Evolutionary conservation across 108 stramenopile genomes (phyloP).

Genomic region (Craspedostauros australis): DNA sequence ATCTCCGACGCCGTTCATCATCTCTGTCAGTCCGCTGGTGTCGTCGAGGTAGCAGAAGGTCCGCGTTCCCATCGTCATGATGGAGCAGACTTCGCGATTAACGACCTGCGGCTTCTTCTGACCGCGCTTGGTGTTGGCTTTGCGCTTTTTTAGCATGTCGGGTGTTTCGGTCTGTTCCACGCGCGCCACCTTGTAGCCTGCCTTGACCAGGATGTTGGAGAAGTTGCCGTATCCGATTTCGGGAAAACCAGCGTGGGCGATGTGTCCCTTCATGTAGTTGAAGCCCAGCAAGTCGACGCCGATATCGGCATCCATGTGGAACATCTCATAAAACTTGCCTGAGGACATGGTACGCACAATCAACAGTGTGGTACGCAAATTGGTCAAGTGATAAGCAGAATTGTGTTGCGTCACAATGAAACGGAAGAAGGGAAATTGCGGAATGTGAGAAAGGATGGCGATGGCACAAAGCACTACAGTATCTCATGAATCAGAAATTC

Average conservation of each 20-base stretch:
- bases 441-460: background rate
- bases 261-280: slow-evolving; percentile 94
- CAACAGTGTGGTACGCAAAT: background rate
- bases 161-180: slow-evolving; percentile 99
- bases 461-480: background rate
- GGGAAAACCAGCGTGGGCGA: slow-evolving; percentile 97
- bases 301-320: slow-evolving; percentile 93
- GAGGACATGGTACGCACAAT: slow-evolving; percentile 1
- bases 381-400: background rate
- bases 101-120: slow-evolving; percentile 82
- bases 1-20: slow-evolving; percentile 8
- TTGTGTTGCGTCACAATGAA: background rate
- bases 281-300: slow-evolving; percentile 83
- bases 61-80: slow-evolving; percentile 86
- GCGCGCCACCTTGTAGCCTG: slow-evolving; percentile 96
- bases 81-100: slow-evolving; percentile 90
- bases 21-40: slow-evolving; percentile 32
- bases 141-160: slow-evolving; percentile 81
- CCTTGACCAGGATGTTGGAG: slow-evolving; percentile 78
- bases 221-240: slow-evolving; percentile 89
- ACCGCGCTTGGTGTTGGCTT: slow-evolving; percentile 41
- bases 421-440: no score
- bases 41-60: slow-evolving; percentile 94
- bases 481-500: no score
- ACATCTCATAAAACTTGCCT: slow-evolving; percentile 89